Conservation (phyloP, 495 filamentous ascomycete genomes). For the Baudoinia panamericana region DNA sequence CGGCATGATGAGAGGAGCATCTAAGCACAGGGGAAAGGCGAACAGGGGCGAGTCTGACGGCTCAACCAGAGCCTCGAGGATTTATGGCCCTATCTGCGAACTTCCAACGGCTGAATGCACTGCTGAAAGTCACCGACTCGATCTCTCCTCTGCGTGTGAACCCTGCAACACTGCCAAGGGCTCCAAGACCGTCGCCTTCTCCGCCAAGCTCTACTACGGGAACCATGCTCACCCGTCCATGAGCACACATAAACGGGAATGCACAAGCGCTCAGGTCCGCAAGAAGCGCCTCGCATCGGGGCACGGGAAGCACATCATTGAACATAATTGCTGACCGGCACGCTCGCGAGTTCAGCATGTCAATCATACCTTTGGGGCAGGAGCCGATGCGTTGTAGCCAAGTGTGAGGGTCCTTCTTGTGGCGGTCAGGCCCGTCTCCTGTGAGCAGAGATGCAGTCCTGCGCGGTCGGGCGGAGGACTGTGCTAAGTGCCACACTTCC, state of each 20-base stretch:
- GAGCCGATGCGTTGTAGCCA: slow-evolving; percentile 50
- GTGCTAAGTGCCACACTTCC: slow-evolving; percentile 47
- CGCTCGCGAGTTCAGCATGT: slow-evolving; percentile 78
- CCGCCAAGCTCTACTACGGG: slow-evolving; percentile 23
- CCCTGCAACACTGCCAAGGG: too few relatives aligned
- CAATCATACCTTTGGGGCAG: slow-evolving; percentile 67
- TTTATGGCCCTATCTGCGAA: too few relatives aligned
- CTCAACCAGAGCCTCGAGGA: too few relatives aligned
- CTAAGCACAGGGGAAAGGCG: too few relatives aligned
- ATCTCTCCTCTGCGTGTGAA: too few relatives aligned
- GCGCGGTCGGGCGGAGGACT: background rate
- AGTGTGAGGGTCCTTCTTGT: slow-evolving; percentile 1
- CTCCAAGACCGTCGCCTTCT: background rate
- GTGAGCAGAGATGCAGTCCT: background rate
- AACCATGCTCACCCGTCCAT: slow-evolving; percentile 32
- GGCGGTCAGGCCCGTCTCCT: background rate
- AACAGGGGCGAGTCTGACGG: too few relatives aligned
- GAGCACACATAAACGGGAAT: slow-evolving; percentile 84
- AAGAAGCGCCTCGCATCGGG: slow-evolving; percentile 56
- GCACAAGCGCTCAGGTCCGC: slow-evolving; percentile 48
- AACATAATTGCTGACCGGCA: slow-evolving; percentile 96
- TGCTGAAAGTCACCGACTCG: too few relatives aligned
- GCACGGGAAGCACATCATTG: slow-evolving; percentile 57
- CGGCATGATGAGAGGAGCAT: too few relatives aligned
- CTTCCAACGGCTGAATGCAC: too few relatives aligned